These are phyloP conservation scores for Rehmannia glutinosa DNA, from an alignment of 257 asterid genomes.

Conservation along the genomic window DNA sequence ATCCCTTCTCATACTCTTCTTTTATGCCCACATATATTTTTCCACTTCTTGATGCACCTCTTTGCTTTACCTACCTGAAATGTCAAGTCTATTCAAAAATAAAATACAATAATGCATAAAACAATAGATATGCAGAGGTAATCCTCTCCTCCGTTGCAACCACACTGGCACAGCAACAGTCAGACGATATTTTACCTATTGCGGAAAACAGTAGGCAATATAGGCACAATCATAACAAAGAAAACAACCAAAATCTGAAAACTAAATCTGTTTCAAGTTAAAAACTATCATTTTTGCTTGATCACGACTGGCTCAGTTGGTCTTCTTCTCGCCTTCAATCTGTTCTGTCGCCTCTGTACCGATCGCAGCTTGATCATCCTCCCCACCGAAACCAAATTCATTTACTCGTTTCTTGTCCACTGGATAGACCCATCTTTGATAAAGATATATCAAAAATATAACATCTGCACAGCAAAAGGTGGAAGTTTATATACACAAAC, in stretches of 20 bases:
- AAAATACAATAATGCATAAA: neutral
- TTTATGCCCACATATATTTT: too few species aligned
- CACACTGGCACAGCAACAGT: neutral
- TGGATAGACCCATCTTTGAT: constrained; percentile 90
- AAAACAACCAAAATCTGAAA: constrained; percentile 1
- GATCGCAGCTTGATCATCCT: constrained; percentile 51
- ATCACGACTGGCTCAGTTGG: constrained; percentile 43
- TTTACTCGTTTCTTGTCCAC: constrained; percentile 91
- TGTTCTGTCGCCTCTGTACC: constrained; percentile 30
- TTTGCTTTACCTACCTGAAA: too few species aligned
- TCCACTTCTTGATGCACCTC: too few species aligned
- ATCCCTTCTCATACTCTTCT: too few species aligned
- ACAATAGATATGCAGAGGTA: neutral
- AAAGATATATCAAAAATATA: constrained; percentile 76
- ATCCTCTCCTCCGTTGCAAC: neutral
- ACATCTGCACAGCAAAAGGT: constrained; percentile 63
- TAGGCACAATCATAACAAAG: neutral
- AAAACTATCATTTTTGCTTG: constrained; percentile 2
- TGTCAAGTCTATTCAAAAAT: neutral
- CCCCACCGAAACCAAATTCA: constrained; percentile 91
- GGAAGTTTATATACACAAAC: neutral
- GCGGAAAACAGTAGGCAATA: constrained; percentile 6
- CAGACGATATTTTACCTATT: neutral
- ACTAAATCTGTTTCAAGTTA: constrained; percentile 10
- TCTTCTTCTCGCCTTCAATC: constrained; percentile 77